phyloP scores from a whole-genome alignment of 1,284 basidiomycete genomes.

The Tylopilus sp. region DNA sequence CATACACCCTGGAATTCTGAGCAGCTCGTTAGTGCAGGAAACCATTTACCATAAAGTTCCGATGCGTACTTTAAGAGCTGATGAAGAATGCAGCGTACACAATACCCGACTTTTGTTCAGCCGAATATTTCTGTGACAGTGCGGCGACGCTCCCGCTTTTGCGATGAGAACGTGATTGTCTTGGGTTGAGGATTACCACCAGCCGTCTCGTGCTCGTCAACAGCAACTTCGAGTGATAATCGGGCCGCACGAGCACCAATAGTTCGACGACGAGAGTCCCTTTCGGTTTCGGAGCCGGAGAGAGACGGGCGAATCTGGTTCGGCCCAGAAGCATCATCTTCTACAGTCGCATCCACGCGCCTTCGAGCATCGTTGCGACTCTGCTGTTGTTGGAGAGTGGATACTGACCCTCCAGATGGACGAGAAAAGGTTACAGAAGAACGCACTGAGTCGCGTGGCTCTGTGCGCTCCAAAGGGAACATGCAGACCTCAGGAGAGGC shows the following conservation, averaged over 20 bases:
- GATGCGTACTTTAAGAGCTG: conserved; percentile 20
- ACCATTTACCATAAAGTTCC: not conserved
- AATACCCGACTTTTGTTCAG: conserved; percentile 14
- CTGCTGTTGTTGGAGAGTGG: conserved; percentile 51
- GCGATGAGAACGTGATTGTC: conserved; percentile 37
- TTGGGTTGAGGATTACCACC: conserved; percentile 31
- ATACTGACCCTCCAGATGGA: conserved; percentile 53
- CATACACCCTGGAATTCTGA: conserved; percentile 28
- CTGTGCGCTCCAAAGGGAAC: conserved; percentile 42
- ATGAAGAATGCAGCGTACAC: conserved; percentile 14
- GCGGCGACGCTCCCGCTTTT: conserved; percentile 42
- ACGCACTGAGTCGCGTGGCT: conserved; percentile 44
- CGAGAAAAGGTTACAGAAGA: conserved; percentile 58
- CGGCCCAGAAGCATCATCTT: conserved; percentile 27
- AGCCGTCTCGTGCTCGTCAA: conserved; percentile 32
- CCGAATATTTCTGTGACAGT: conserved; percentile 50
- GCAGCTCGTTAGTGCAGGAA: conserved; percentile 1
- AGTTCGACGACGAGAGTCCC: conserved; percentile 42
- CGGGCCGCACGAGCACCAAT: conserved; percentile 39
- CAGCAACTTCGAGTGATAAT: conserved; percentile 43
- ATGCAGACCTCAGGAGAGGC: conserved; percentile 39
- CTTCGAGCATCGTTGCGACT: conserved; percentile 41
- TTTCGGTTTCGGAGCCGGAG: conserved; percentile 56
- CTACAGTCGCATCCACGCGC: conserved; percentile 32
- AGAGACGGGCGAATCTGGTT: conserved; percentile 32